phyloP scores from a whole-genome alignment of 805 yeast species.

The Saccharomyces paradoxus region DNA sequence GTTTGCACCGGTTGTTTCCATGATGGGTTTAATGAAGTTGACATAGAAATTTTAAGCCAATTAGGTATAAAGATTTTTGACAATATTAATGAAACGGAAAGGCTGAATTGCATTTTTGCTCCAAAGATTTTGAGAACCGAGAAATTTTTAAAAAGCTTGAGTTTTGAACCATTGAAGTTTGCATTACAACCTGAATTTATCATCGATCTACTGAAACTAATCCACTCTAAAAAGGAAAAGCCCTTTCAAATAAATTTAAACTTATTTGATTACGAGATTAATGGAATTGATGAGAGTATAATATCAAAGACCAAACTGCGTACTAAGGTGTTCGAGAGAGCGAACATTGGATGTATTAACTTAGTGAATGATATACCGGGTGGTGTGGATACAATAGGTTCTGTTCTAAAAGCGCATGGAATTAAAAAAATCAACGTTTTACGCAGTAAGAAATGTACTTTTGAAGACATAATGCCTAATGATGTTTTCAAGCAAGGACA shows the following conservation, averaged over 20 bases:
- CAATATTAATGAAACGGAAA: constrained; percentile 20
- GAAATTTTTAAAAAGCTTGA: constrained; percentile 67
- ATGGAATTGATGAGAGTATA: constrained; percentile 26
- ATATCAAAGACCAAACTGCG: constrained; percentile 11
- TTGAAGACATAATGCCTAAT: constrained; percentile 9
- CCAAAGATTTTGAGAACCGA: constrained; percentile 81
- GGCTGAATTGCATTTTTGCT: constrained; percentile 53
- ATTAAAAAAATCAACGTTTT: constrained; percentile 16
- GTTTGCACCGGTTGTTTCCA: constrained; percentile 60
- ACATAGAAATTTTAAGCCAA: constrained; percentile 35
- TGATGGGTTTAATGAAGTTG: constrained; percentile 36
- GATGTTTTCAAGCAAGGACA: neutral
- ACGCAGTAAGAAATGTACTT: constrained; percentile 12
- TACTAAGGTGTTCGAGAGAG: constrained; percentile 23
- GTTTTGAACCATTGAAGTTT: constrained; percentile 41
- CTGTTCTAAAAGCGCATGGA: constrained; percentile 25
- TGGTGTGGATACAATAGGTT: constrained; percentile 19
- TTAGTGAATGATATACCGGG: constrained; percentile 24
- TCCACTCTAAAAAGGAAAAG: constrained; percentile 7
- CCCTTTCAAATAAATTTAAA: constrained; percentile 11
- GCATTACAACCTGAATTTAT: constrained; percentile 51
- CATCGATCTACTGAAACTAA: constrained; percentile 36
- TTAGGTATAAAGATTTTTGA: constrained; percentile 49
- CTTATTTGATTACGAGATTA: constrained; percentile 26
- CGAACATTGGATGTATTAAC: constrained; percentile 15